Evolutionary conservation across 1,284 basidiomycete species (phyloP), one percentile per base, ranked within the genome.

Genomic region (Marasmius sp.): DNA sequence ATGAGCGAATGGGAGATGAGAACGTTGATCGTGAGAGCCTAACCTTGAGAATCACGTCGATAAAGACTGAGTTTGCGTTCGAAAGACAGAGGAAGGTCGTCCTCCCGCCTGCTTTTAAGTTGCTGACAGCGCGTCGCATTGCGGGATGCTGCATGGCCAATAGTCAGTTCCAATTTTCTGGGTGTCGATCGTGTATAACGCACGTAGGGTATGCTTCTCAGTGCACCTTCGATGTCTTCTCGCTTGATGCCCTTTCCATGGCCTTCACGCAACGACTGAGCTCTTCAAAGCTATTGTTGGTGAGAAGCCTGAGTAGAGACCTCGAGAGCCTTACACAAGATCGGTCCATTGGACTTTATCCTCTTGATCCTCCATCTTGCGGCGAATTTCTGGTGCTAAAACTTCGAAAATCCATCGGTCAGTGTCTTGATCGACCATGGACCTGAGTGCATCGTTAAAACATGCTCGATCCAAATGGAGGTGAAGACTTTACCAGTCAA

Each of bases 371-470:
- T 94, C 88, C 81, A 98, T 88, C 72, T 92, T 88, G 54, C 93
- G 82, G 59, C 97, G 89, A 51, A 98, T 81, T 65, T 92, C 86
- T 2, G 92, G 92, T 3, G 88, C 91, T 39, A 97, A 85, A 55
- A 96, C 93, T 74, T 99, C 97, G 70, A 98, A 93, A 61, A 98
- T 84, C 88, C 93, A 99, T 77, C 96, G 85, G 77, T 99, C 97
- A 3, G 95, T 92, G 78, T 99, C 97, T 78, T 98, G 95, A 78
- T 99, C 97, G 60, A 90, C 91, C 76, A 92, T 82, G 53, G 92
- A 93, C 92, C 91, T 93, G 69, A 20, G 14, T 62, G 48, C 45
- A 22, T 7, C 16, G 50, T 60, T 54, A 61, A 39, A 65, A 49
- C 18, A 12, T 48, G 51, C 20, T 22, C 14, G 18, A 9, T 55